Evolutionary conservation across 306 rosid species (phyloP), one percentile per base, ranked within the genome.

Genomic region (Spatholobus suberectus): DNA sequence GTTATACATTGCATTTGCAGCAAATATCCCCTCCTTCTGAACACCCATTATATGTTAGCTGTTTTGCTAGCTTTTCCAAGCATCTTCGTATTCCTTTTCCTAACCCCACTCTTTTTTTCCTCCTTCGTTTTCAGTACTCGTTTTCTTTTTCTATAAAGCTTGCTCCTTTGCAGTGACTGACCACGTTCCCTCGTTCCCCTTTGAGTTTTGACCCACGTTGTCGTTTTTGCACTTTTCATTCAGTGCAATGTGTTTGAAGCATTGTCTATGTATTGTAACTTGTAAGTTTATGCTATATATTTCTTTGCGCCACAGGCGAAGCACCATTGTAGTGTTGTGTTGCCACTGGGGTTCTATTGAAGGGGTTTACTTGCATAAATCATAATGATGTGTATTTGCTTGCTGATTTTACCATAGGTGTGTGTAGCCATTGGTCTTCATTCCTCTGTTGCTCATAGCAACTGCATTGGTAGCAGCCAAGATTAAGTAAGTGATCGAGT

Each of bases 201-300:
- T 85, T 81, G 27, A 75, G 80, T 85, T 73, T 83, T 77, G 58
- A 75, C 85, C 81, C 86, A 54, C 87, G 71, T 78, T 85, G 26
- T 44, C 51, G 52, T 77, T 66, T 63, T 17, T 2, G 24, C 0
- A 32, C 52, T 81, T 52, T 47, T 18, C 75, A 10, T 15, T 44
- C 13, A 40, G 5, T 5, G 51, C 34, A 20, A 9, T 38, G 78
- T 58, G 46, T 62, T 59, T 74, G 37, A 58, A 62, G 35, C 23
- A 40, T 70, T 29, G 49, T 57, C 51, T 75, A n/a, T 47, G 35
- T 27, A 51, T 72, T 34, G 59, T 4, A 69, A 58, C 59, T 75
- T 71, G 7, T 41, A 57, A 61, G 69, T 66, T 47, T 67, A 1
- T 62, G 65, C 6, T 5, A 8, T 51, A 6, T n/a, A 11, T 34